Evolutionary conservation across 208 protist genomes (phyloP), one percentile per base, ranked within the genome.

Genomic region (Trichomonas vaginalis): DNA sequence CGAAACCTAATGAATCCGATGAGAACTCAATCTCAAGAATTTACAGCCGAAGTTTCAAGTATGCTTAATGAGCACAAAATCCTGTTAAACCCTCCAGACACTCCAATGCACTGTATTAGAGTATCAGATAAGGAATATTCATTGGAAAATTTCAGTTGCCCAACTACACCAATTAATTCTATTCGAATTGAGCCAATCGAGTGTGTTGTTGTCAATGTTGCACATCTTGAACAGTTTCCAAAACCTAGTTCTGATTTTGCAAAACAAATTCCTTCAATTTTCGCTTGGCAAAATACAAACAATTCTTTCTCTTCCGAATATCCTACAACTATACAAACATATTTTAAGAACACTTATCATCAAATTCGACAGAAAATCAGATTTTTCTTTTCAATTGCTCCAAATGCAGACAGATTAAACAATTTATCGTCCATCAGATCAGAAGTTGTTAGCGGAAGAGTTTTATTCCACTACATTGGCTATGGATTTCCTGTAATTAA

Each of bases 341-440:
- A 92, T 39, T 92, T 92, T 45, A 92, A 51, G 39, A 92, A 4
- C 17, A n/a, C 12, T 51, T 92, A 92, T 15, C 42, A 92, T 47
- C 2, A 4, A 37, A 92, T 92, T 51, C 40, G 86, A 2, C 14
- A 15, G 0, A 42, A 92, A n/a, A 23, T 92, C 17, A 42, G 86
- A 92, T 92, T 92, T 51, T 92, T 92, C 45, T 92, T 92, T 21
- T 92, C 86, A 8, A 92, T 92, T 51, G 86, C 86, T 1, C 86
- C 86, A 39, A 45, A 17, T 15, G 27, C 42, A 23, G 86, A 92
- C 9, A 48, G 86, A 51, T 14, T 92, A 17, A 23, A 92, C 4
- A 48, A 92, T 51, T 10, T 92, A 49, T 3, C 86, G 46, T 92
- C 86, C 1, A 51, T 92, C 15, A 0, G 86, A 48, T 23, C 40